phyloP scores from a whole-genome alignment of 176 grass and related monocot genomes.

The Otatea glauca region DNA sequence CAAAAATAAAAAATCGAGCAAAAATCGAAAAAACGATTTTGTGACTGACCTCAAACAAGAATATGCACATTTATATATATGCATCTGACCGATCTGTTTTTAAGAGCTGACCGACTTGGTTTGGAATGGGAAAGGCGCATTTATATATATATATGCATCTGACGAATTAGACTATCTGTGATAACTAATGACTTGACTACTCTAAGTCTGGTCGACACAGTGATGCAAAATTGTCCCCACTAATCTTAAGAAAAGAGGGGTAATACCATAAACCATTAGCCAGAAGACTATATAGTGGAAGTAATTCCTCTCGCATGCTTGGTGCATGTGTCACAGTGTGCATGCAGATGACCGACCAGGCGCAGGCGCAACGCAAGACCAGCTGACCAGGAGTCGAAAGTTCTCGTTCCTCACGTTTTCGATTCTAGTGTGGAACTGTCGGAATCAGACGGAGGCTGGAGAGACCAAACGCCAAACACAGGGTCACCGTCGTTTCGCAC shows the following conservation, averaged over 20 bases:
- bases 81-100: neutral
- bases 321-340: neutral
- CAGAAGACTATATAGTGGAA: neutral
- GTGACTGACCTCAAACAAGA: neutral
- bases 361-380: neutral
- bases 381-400: neutral
- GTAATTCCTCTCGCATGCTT: constrained; percentile 1
- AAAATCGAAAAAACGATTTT: no score
- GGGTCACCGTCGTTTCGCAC: neutral
- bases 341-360: constrained; percentile 28
- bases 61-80: neutral
- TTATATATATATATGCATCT: no score
- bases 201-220: neutral
- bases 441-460: neutral
- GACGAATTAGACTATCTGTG: neutral
- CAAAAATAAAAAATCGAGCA: no score
- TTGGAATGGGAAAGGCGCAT: neutral
- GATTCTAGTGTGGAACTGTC: neutral
- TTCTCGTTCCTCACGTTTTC: neutral
- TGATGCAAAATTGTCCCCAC: neutral
- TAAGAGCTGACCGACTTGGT: neutral
- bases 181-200: neutral
- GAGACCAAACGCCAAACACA: neutral
- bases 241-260: neutral
- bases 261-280: neutral